Evolutionary conservation across 768 basidiomycete genomes (phyloP), one percentile per base, ranked within the genome.

Genomic region (Agaricus subrufescens): DNA sequence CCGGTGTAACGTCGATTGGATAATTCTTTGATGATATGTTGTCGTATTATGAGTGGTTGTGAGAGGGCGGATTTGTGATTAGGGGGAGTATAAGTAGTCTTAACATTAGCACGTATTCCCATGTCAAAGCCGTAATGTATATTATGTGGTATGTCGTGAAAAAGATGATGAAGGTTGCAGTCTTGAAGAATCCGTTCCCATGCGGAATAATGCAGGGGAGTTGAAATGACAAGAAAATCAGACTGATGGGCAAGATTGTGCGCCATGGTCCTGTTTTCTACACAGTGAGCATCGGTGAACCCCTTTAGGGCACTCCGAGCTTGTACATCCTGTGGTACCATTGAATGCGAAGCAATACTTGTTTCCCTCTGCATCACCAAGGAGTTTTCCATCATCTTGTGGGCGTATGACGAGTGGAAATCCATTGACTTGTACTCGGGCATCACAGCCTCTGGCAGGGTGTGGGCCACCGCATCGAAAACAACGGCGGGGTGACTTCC

Each of bases 61-160:
- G 46, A 15, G 11, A 59, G 6, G 4, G 66, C 58, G 6, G 65
- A 68, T 1, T 46, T 11, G 53, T 65, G 66, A 60, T 68, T 68
- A 45, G 55, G 50, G 9, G 65, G 65, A 12, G 53, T 65, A 46
- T 58, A 64, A 3, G 65, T 55, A 1, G 54, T n/a, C 1, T 12
- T 3, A 23, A 60, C 4, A 0, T 30, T 25, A 1, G 56, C 50
- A 9, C 50, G 50, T 9, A 65, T 45, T 1, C 64, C 67, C 57
- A 69, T 61, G 42, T 64, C 57, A 51, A 69, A 69, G 10, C 67
- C 62, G 29, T 58, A 10, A 7, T 51, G 27, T 34, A 69, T 59
- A 42, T 63, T 62, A 1, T 7, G 45, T 27, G 60, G 63, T 15
- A 68, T 48, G 56, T 69, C 66, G 2, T 51, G 4, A 30, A 64